Evolutionary conservation across 2,329 filamentous ascomycete genomes (phyloP).

Genomic region (Talaromyces rugulosus): DNA sequence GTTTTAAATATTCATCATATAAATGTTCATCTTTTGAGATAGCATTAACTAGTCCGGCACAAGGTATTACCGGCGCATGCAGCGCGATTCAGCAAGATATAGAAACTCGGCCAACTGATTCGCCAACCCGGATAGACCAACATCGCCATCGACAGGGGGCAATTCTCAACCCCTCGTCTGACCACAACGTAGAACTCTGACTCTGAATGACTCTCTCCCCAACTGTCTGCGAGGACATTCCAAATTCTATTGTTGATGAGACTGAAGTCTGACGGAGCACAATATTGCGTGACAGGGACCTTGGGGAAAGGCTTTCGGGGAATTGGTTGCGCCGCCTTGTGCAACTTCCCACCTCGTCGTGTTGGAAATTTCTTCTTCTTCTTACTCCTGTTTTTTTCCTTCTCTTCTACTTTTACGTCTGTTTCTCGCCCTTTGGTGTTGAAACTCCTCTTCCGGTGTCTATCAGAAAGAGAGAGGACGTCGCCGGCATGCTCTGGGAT

Average conservation of each 20-base stretch:
- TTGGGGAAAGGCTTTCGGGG: conserved; percentile 1
- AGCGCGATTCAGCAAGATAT: not conserved
- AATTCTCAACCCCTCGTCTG: not conserved
- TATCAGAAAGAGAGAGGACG: not conserved
- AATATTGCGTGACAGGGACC: not conserved
- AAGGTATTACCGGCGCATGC: not conserved
- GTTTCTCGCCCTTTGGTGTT: too few species aligned
- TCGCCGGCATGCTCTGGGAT: not conserved
- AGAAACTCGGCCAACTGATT: not conserved
- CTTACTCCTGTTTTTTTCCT: not conserved
- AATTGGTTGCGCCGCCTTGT: conserved; percentile 8
- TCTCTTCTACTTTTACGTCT: not conserved
- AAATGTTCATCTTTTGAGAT: too few species aligned
- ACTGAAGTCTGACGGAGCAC: not conserved
- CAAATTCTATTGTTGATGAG: not conserved
- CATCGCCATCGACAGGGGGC: not conserved
- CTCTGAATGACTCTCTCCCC: too few species aligned
- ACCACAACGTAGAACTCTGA: not conserved
- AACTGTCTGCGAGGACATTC: too few species aligned
- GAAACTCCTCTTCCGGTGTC: not conserved
- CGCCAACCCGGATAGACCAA: not conserved
- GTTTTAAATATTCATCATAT: not conserved
- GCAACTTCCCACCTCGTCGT: not conserved
- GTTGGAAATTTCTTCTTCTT: not conserved
- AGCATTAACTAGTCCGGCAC: too few species aligned